phyloP scores from a whole-genome alignment of 2,329 filamentous ascomycete species.

The Huntiella savannae region DNA sequence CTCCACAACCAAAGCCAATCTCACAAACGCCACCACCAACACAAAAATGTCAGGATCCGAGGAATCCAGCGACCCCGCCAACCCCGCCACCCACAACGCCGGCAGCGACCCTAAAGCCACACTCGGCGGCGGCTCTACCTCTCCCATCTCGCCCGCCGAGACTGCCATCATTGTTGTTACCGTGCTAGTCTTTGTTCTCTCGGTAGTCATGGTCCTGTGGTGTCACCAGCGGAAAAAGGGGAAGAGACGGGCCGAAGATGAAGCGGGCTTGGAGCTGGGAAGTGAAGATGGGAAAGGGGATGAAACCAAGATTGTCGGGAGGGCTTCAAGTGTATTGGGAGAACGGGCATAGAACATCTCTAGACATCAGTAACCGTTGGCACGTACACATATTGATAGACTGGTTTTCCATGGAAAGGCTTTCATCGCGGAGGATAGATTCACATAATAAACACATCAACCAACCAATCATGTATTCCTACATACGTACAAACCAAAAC shows the following conservation, averaged over 20 bases:
- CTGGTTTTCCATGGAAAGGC: too few relatives aligned
- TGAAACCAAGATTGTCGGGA: too few relatives aligned
- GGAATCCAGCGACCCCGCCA: conserved; percentile 9
- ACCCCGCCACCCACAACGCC: conserved; percentile 9
- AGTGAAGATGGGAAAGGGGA: not conserved
- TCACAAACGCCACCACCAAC: not conserved
- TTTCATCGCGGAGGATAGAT: too few relatives aligned
- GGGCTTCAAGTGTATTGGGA: too few relatives aligned
- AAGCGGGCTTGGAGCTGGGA: not conserved
- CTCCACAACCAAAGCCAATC: not conserved
- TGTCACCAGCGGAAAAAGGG: conserved; percentile 10
- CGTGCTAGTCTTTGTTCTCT: conserved; percentile 7
- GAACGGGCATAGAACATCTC: too few relatives aligned
- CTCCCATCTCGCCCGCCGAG: conserved; percentile 10
- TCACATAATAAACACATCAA: too few relatives aligned
- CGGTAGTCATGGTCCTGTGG: conserved; percentile 10
- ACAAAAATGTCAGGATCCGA: not conserved
- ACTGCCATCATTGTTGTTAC: conserved; percentile 10
- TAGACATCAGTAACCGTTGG: too few relatives aligned
- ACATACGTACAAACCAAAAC: too few relatives aligned
- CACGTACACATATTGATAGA: too few relatives aligned
- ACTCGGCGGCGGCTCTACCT: conserved; percentile 7
- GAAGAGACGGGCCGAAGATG: not conserved
- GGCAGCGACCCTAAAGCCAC: conserved; percentile 10
- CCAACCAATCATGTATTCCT: too few relatives aligned